Percentiles rank a stretch among this genome's conserved stretches.
Evolutionary conservation across 768 basidiomycete species (phyloP).

Genomic region (Leccinellum luteum): DNA sequence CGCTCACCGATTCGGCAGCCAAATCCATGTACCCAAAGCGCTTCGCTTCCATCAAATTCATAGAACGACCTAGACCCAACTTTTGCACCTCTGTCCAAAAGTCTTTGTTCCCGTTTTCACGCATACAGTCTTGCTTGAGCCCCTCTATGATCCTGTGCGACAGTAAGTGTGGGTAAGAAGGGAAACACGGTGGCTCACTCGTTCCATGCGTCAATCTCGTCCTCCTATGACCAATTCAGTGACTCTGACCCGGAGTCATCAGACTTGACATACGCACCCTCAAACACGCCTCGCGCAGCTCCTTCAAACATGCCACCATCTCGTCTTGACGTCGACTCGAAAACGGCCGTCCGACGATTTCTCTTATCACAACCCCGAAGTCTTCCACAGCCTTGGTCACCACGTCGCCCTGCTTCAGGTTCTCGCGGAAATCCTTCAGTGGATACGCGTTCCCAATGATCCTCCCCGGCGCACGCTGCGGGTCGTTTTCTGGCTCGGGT

Average conservation of each 20-base stretch:
- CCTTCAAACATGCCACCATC: conserved; percentile 70
- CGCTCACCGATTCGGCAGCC: conserved; percentile 51
- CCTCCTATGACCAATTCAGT: conserved; percentile 48
- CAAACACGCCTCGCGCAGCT: conserved; percentile 63
- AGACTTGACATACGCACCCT: conserved; percentile 40
- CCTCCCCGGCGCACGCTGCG: conserved; percentile 60
- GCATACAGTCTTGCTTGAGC: conserved; percentile 54
- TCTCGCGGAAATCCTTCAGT: conserved; percentile 71
- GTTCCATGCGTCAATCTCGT: conserved; percentile 85
- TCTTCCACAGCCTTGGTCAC: conserved; percentile 87
- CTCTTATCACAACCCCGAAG: conserved; percentile 63
- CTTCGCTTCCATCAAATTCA: conserved; percentile 68
- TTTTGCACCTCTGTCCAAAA: conserved; percentile 65
- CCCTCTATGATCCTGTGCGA: conserved; percentile 55
- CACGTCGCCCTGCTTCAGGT: conserved; percentile 70
- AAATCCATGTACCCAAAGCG: conserved; percentile 56
- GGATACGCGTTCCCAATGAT: conserved; percentile 77
- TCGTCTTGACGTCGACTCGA: conserved; percentile 62
- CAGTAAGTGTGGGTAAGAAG: background rate
- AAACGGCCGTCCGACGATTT: conserved; percentile 72
- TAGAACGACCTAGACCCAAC: conserved; percentile 48
- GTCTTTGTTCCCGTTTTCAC: conserved; percentile 54
- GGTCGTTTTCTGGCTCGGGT: conserved; percentile 42
- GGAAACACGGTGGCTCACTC: conserved; percentile 32
- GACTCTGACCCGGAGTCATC: background rate